Evolutionary conservation across 2,329 filamentous ascomycete genomes (phyloP), one percentile per base, ranked within the genome.

Genomic region (Coleophoma crateriformis): DNA sequence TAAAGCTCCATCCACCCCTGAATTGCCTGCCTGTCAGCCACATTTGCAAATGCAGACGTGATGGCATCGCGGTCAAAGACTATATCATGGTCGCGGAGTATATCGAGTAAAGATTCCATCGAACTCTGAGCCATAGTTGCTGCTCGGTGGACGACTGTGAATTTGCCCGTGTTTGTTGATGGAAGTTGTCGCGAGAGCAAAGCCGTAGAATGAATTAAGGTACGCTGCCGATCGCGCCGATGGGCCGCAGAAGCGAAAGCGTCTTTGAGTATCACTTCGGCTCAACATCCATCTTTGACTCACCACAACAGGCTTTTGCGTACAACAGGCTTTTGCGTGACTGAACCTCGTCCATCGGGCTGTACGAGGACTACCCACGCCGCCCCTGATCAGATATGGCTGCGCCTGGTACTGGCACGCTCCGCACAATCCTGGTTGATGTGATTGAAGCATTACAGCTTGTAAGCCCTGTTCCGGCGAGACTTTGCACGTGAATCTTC

Each of bases 1-100:
- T 79, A 74, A 54, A 68, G 61, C 27, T 67, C 61, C 14, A 73
- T 72, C 79, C 79, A 83, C 42, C 71, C 70, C 45, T 55, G 52
- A 53, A 61, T 53, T 45, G 61, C 58, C 48, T 54, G 51, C 45
- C 57, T 48, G 32, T 46, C 55, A 27, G 59, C 58, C 15, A 56
- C 56, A 45, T 62, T 54, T 4, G 52, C 45, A 27, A 59, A 56
- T 7, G 58, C 59, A 15, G 56, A 51, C 49, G 59, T 57, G 10
- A 66, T 46, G 19, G 52, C 55, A 44, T 61, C 60, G 3, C 54
- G 52, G 55, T 66, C 59, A 45, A 56, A 61, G 19, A 53, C 52
- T 13, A 66, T 50, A 53, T 64, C 61, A 42, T 58, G 61, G 27
- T 62, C 61, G 11, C 56, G 58, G 17, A 67, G 44, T 3, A 59